Percentiles rank a stretch among this genome's conserved stretches.
Evolutionary conservation across 257 asterid genomes (phyloP).

Genomic region (Gynochthodes officinalis): DNA sequence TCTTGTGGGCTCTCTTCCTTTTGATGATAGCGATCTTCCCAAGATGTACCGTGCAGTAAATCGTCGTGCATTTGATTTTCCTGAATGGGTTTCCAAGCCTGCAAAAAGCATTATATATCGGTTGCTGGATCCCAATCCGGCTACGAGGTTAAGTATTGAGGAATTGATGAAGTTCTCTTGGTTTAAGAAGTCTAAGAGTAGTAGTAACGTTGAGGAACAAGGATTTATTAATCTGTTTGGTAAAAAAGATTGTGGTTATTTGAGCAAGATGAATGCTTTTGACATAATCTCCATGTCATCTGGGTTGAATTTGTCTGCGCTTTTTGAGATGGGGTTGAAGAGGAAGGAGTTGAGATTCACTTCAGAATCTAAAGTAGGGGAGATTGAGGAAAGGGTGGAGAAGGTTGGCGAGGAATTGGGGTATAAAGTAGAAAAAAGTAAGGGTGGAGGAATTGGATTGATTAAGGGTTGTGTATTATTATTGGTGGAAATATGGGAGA

Average conservation of each 20-base stretch:
- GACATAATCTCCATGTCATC: slow-evolving; percentile 80
- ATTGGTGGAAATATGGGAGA: slow-evolving; percentile 47
- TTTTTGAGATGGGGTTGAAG: slow-evolving; percentile 46
- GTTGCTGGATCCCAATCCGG: slow-evolving; percentile 76
- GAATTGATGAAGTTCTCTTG: slow-evolving; percentile 51
- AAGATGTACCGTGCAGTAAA: slow-evolving; percentile 73
- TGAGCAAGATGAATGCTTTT: slow-evolving; percentile 59
- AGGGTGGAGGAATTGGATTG: slow-evolving; percentile 53
- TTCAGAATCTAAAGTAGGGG: slow-evolving; percentile 32
- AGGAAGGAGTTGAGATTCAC: slow-evolving; percentile 70
- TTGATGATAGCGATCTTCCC: slow-evolving; percentile 61
- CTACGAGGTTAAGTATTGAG: slow-evolving; percentile 53
- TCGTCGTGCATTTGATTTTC: slow-evolving; percentile 50
- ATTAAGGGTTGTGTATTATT: slow-evolving; percentile 53
- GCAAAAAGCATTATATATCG: slow-evolving; percentile 47
- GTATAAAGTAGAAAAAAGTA: slow-evolving; percentile 46
- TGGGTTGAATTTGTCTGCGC: slow-evolving; percentile 63
- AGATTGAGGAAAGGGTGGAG: slow-evolving; percentile 56
- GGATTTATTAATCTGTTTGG: slow-evolving; percentile 21
- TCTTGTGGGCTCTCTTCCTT: slow-evolving; percentile 62
- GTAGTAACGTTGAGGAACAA: background rate
- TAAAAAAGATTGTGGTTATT: slow-evolving; percentile 26
- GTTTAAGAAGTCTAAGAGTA: slow-evolving; percentile 51
- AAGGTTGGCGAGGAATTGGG: slow-evolving; percentile 53
- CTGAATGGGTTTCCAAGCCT: slow-evolving; percentile 62